Percentiles rank a stretch among this genome's conserved stretches.
Evolutionary conservation across 129 eudicot species (phyloP).

Genomic region (Tanacetum coccineum): DNA sequence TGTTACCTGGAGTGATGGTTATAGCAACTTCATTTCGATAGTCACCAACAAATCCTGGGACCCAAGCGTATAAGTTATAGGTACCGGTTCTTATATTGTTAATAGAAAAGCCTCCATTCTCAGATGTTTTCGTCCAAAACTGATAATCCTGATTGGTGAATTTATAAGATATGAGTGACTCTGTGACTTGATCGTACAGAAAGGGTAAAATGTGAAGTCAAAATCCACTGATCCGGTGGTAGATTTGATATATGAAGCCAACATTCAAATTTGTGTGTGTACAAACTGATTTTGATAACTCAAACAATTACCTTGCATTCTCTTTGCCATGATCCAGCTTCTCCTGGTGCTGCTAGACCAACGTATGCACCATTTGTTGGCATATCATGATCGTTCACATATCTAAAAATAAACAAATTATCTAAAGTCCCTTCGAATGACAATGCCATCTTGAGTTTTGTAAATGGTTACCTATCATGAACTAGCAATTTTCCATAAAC

Average conservation of each 20-base stretch:
- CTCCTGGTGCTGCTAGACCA: conserved; percentile 85
- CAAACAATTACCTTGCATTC: conserved; percentile 75
- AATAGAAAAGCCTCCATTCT: conserved; percentile 54
- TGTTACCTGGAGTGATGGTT: conserved; percentile 63
- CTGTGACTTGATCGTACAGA: too few relatives aligned
- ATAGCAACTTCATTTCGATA: conserved; percentile 42
- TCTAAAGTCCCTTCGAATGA: not conserved
- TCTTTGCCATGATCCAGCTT: conserved; percentile 91
- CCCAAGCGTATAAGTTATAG: conserved; percentile 74
- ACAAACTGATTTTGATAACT: not conserved
- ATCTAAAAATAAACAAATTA: conserved; percentile 33
- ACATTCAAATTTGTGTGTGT: not conserved
- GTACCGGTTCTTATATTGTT: conserved; percentile 49
- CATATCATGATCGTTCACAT: conserved; percentile 34
- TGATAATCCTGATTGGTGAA: conserved; percentile 60
- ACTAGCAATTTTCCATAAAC: conserved; percentile 66
- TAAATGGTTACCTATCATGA: conserved; percentile 55
- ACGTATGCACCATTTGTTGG: conserved; percentile 69
- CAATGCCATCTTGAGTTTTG: not conserved
- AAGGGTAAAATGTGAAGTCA: not conserved
- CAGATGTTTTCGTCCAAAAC: conserved; percentile 77
- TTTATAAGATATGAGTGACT: not conserved
- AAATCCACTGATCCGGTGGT: not conserved
- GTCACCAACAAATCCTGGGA: conserved; percentile 74
- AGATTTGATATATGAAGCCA: not conserved